Evolutionary conservation across 225 moss, liverwort and hornwort genomes (phyloP), one percentile per base, ranked within the genome.

Genomic region (Polytrichum formosum): DNA sequence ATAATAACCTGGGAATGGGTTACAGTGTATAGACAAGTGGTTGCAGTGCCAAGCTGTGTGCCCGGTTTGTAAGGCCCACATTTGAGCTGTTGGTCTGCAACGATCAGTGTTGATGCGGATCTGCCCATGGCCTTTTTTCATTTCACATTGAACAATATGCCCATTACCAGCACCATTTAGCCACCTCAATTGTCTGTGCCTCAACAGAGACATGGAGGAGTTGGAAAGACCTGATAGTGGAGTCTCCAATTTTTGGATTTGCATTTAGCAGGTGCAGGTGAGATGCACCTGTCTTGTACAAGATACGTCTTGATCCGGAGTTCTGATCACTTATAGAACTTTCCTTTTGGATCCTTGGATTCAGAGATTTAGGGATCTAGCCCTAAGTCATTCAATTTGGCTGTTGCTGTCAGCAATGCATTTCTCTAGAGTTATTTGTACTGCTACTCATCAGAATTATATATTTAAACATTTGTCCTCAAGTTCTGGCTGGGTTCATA

Each of bases 11-110:
- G 56, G 73, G 74, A 28, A 69, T 74, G 81, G 77, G 83, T 68
- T 71, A 58, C 90, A 92, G 91, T 92, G 92, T 74, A 90, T 92
- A 55, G 92, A 92, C 74, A 82, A 86, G 75, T 92, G 92, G 92
- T 78, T 92, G 84, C 90, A 90, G 74, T 81, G 82, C 66, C 90
- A 90, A 78, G 90, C 88, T 13, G 92, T 92, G 63, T 92, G 92
- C 75, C 92, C 92, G 5, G 82, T 92, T 19, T 92, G 92, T 63
- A 92, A 90, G 87, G 92, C 88, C 26, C 86, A 92, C 69, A 92
- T 92, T 55, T 76, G 53, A 70, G 61, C 35, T 63, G 54, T 10
- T 16, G 13, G 46, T 13, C 0, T 16, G 46, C 46, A 46, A 46
- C 16, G 16, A 37, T 10, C 37, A 13, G 13, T 3, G 1, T 37